Evolutionary conservation across 805 yeast genomes (phyloP), one percentile per base, ranked within the genome.

Genomic region (Starmera quercuum): DNA sequence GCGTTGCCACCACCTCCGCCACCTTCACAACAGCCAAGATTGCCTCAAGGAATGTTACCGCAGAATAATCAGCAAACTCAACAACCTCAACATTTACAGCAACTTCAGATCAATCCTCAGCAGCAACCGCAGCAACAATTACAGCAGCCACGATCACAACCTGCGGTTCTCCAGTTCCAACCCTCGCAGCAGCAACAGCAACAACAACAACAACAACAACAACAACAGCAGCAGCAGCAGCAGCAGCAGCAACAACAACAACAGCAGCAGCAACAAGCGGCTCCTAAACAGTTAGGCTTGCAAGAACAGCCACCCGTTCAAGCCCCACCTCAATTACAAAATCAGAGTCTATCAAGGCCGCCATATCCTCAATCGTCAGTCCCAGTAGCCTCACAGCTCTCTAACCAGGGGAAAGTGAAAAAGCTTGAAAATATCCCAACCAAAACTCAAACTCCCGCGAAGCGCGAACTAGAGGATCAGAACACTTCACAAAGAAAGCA

Each of bases 31-130:
- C 79, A 80, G 58, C 73, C 78, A 42, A 62, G 73, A 53, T 57
- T 74, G 52, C 80, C 81, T 22, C 77, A 69, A 38, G 75, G 76
- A 5, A 75, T 78, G 68, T 72, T 78, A n/a, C 76, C 79, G 28
- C 40, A 38, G 13, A 34, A 35, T 17, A 26, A 20, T 19, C 61
- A 58, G 29, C 39, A 56, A 30, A 64, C 60, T 32, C 64, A 60
- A 31, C 66, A 58, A 52, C 53, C 53, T 32, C 61, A 56, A 36
- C 37, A 37, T 7, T 27, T 32, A 22, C 40, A 32, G 8, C 40
- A 33, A 12, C 30, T 34, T n/a, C 46, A 36, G 23, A 26, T 20
- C 8, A 35, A 24, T 10, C 30, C 34, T 18, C 41, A 30, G 30
- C 41, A 34, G 19, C 46, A 35, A 3, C 38, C 14, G 13, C 45